Evolutionary conservation across 495 filamentous ascomycete species (phyloP), one percentile per base, ranked within the genome.

Genomic region (Margaritispora aquatica): DNA sequence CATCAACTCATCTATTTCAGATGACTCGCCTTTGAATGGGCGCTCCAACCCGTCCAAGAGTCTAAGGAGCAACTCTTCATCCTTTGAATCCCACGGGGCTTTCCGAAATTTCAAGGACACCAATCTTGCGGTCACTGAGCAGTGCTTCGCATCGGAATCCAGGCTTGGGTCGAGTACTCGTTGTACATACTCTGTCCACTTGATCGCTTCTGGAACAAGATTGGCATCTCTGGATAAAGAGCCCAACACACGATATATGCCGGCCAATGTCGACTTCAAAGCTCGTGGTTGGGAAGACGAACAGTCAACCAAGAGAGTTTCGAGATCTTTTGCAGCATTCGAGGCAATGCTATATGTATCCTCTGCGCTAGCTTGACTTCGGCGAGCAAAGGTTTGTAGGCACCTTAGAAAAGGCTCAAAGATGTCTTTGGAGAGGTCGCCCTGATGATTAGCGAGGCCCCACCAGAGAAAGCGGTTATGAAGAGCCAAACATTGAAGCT

Each of bases 1-100:
- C 15, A 91, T 68, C 1, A 92, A 73, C 27, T 89, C 86, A 62
- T 91, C 87, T n/a, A 92, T 68, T 55, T 89, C 87, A 11, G 68
- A 66, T 2, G 76, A 68, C 15, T 81, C 85, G 1, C 88, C 88
- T 57, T 83, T 80, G 15, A 90, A 66, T 0, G 81, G 75, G n/a
- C 83, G 73, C 53, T 77, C 73, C 26, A 85, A 65, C 10, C 71
- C 74, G 9, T 81, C 78, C 15, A 88, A 57, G 0, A 85, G 77
- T 48, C 75, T 69, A 3, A 71, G 69, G 1, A 83, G 58, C 2
- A 76, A 60, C 19, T 57, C 63, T 50, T 77, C 76, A 26, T 75
- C 68, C 17, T 53, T 59, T 17, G 63, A 57, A 58, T 66, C 69
- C 34, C 66, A 66, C 17, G 54, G 47, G 2, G 70, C 63, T 23